Evolutionary conservation across 2,329 filamentous ascomycete species (phyloP).

Genomic region (Thermothelomyces thermophilus): DNA sequence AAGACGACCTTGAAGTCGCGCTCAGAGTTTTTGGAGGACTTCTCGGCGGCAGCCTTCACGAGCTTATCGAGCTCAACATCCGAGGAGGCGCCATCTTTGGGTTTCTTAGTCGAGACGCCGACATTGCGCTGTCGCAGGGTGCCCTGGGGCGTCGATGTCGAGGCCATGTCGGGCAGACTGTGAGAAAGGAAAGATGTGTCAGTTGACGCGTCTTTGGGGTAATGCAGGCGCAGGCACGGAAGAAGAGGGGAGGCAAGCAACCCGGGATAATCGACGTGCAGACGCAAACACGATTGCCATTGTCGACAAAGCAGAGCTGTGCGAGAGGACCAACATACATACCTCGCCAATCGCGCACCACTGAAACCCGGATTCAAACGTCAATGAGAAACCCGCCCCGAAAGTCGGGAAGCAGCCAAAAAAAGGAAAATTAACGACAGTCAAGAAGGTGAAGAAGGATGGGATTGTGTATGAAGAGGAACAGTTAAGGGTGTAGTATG

Average conservation of each 20-base stretch:
- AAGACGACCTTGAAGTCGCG: conserved; percentile 80
- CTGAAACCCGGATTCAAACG: not conserved
- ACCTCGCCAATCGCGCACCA: conserved; percentile 8
- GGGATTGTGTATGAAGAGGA: not conserved
- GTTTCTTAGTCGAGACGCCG: conserved; percentile 38
- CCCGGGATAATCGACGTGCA: not conserved
- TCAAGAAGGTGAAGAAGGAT: conserved; percentile 14
- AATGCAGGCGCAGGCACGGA: not conserved
- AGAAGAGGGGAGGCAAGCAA: not conserved
- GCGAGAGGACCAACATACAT: not conserved
- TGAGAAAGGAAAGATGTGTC: not conserved
- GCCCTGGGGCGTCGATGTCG: conserved; percentile 45
- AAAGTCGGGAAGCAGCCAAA: conserved; percentile 3
- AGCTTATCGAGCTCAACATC: conserved; percentile 48
- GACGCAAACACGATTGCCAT: not conserved
- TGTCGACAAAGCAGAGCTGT: not conserved
- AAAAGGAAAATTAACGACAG: conserved; percentile 21
- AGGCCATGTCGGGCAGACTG: conserved; percentile 37
- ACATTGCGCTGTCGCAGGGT: conserved; percentile 54
- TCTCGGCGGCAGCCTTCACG: conserved; percentile 36
- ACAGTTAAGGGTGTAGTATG: conserved; percentile 9
- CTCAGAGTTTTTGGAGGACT: conserved; percentile 46
- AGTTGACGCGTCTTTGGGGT: not conserved
- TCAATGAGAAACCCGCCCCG: not conserved
- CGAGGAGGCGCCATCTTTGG: conserved; percentile 36